These are phyloP conservation scores for Rhynchosporium agropyri DNA, from an alignment of 2,329 filamentous ascomycete genomes.

Conservation along the genomic window DNA sequence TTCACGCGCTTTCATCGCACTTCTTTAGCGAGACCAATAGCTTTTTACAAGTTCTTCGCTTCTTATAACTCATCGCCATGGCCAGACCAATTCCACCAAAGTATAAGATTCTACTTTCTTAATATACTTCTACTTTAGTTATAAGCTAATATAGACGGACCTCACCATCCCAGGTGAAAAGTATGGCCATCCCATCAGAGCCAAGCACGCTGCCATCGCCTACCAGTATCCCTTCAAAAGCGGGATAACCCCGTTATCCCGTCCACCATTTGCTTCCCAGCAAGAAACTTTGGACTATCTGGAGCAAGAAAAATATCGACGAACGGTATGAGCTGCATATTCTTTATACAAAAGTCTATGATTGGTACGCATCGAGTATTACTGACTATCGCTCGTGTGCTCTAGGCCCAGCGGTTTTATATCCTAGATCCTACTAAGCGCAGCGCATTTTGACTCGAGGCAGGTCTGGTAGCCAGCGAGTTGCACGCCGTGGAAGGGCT, in stretches of 20 bases:
- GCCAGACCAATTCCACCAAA: not conserved
- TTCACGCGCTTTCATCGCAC: not conserved
- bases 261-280: not conserved
- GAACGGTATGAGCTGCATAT: not conserved
- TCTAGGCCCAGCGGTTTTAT: not conserved
- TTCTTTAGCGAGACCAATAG: not conserved
- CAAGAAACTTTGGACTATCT: not conserved
- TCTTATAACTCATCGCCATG: constrained; percentile 18
- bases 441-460: not conserved
- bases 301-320: not conserved
- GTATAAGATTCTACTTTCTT: too few relatives aligned
- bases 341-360: not conserved
- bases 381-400: not conserved
- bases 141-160: not conserved
- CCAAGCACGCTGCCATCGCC: not conserved
- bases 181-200: constrained; percentile 1
- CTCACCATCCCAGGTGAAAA: constrained; percentile 12
- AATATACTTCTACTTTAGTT: too few relatives aligned
- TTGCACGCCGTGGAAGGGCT: constrained; percentile 3
- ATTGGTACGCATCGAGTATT: not conserved
- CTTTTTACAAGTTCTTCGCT: not conserved
- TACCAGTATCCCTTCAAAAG: constrained; percentile 17
- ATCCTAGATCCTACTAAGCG: not conserved
- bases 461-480: constrained; percentile 20
- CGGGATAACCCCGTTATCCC: constrained; percentile 12